Evolutionary conservation across 306 rosid species (phyloP), one percentile per base, ranked within the genome.

Genomic region (Vigna radiata): DNA sequence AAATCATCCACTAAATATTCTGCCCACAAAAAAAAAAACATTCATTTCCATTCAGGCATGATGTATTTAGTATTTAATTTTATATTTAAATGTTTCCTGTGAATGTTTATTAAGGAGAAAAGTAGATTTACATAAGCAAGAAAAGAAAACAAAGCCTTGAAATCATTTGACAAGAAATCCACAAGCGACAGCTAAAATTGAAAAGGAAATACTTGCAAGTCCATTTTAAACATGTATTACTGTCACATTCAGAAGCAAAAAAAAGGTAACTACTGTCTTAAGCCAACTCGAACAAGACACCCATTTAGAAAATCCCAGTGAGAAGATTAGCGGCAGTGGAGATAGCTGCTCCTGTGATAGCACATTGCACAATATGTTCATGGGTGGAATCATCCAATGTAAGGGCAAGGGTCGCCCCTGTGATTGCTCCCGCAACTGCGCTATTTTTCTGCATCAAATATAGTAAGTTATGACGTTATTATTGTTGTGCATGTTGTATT

Each of bases 321-420:
- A 95, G 93, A 48, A 95, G 91, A 84, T 92, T 92, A 41, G 97
- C 96, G n/a, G 96, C 97, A 6, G 96, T 82, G 49, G 97, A 90
- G 64, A 95, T 79, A 8, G 97, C 99, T 16, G 97, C 97, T 49
- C 99, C 99, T 4, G 99, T 89, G 75, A 95, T 91, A 2, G 97
- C 99, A 41, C 92, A 83, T 48, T 89, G 97, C 67, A 88, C 96
- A 36, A 95, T 80, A 63, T 92, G 93, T 84, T 91, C 97, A 25
- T 88, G 99, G 3, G 90, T 88, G 3, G 88, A 23, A 21, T 86
- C 79, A 12, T 95, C 97, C 13, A 82, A 29, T 15, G 97, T 85
- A 11, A 92, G 90, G 12, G 99, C 96, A 68, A 95, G 81, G 17
- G 99, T 87, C 47, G 88, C 90, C 2, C 99, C 99, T 0, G 97